Conservation (phyloP, 176 grass and related monocot species). For the Phoenix dactylifera region DNA sequence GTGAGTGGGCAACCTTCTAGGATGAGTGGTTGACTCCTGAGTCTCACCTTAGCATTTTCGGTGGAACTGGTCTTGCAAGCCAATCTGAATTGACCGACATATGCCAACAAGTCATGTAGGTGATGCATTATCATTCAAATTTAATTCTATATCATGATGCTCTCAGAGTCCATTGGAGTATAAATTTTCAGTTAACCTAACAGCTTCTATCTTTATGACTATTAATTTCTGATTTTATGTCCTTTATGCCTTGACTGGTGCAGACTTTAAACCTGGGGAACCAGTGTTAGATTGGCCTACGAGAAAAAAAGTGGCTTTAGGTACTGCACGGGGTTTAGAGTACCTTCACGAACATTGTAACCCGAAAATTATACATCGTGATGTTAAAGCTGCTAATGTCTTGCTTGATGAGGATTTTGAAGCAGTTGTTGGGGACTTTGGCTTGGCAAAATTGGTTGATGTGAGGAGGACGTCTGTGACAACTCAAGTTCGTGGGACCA, state of each 20-base stretch:
- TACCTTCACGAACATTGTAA: conserved; percentile 97
- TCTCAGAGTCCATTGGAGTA: too few relatives aligned
- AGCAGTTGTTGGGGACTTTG: conserved; percentile 88
- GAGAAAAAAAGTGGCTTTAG: conserved; percentile 82
- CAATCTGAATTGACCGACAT: too few relatives aligned
- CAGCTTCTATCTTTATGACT: too few relatives aligned
- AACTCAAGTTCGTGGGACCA: conserved; percentile 91
- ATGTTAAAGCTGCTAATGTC: conserved; percentile 93
- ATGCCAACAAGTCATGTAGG: too few relatives aligned
- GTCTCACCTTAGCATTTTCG: too few relatives aligned
- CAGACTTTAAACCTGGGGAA: conserved; percentile 92
- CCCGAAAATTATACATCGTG: conserved; percentile 94
- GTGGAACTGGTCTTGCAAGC: too few relatives aligned
- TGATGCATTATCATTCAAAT: too few relatives aligned
- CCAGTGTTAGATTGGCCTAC: conserved; percentile 72
- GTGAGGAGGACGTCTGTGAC: conserved; percentile 93
- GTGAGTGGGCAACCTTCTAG: too few relatives aligned
- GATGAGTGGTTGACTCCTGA: too few relatives aligned
- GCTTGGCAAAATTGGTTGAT: conserved; percentile 87
- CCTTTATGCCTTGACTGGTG: conserved; percentile 17
- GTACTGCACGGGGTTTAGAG: conserved; percentile 84
- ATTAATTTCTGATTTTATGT: conserved; percentile 5
- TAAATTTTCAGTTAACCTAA: too few relatives aligned
- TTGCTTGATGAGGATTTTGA: conserved; percentile 91
- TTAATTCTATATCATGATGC: too few relatives aligned